Evolutionary conservation across 2,329 filamentous ascomycete genomes (phyloP), one percentile per base, ranked within the genome.

Genomic region (Pseudogymnoascus sp.): DNA sequence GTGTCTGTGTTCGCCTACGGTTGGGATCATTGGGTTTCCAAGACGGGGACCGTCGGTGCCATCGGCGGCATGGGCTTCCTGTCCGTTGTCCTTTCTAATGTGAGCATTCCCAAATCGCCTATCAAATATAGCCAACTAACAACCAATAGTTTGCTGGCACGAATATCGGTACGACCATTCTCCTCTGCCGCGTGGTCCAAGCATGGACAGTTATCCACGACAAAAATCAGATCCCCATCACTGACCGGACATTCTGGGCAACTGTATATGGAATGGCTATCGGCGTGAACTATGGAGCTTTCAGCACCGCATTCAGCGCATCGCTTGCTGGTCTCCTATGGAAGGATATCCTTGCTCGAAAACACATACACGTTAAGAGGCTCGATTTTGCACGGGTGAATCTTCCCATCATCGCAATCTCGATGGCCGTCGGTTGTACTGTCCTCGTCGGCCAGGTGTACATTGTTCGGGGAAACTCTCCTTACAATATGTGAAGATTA

Each of bases 231-330:
- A 71, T 69, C 1, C 70, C 76, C 0, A 86, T 90, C 57, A 79
- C 75, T 10, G 74, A 89, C 41, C 79, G 86, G 3, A 86, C 80
- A 0, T 89, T 89, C 68, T 89, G 85, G 86, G 86, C 80, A 0
- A 87, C 86, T 0, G 81, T 90, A 0, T 90, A 90, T 70, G 82
- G 80, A 69, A 88, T 90, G 84, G 86, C 86, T 0, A 73, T 90
- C 0, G 86, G 86, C 2, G 84, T 89, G 62, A 90, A 90, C 69
- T 90, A 84, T 61, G 86, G 86, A 3, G 87, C 86, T 0, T 90
- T 89, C 68, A 88, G 85, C 67, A 82, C 82, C 0, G 84, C 85
- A 0, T 88, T 90, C 65, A 88, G 84, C 63, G 86, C 85, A 0
- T 88, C 85, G 0, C 71, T 90, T 1, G 87, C 87, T 1, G 87